Evolutionary conservation across 1,284 basidiomycete genomes (phyloP).

Genomic region (Heterobasidion irregulare): DNA sequence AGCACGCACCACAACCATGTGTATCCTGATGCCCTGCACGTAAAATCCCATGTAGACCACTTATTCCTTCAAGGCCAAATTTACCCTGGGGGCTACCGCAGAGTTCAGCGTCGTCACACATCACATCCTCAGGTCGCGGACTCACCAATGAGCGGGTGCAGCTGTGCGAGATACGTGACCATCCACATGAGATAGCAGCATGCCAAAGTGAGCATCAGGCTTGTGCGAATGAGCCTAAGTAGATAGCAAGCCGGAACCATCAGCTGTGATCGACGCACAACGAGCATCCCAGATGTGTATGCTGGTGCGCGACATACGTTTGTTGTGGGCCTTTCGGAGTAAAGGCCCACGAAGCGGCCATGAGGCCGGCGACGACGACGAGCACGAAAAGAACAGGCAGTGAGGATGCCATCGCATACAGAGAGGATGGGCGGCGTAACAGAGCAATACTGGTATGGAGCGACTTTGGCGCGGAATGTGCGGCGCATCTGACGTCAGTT

Average conservation of each 20-base stretch:
- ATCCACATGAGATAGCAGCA: constrained; percentile 94
- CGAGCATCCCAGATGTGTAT: background rate
- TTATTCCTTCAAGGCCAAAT: constrained; percentile 10
- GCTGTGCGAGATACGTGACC: constrained; percentile 86
- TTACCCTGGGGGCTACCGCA: constrained; percentile 14
- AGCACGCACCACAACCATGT: too few species aligned
- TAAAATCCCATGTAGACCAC: too few species aligned
- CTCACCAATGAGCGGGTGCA: constrained; percentile 83
- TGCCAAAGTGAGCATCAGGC: constrained; percentile 65
- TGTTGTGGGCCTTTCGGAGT: constrained; percentile 83
- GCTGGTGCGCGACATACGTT: constrained; percentile 48
- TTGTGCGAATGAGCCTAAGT: constrained; percentile 71
- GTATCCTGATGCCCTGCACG: too few species aligned
- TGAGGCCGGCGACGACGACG: constrained; percentile 53
- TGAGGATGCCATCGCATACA: constrained; percentile 24
- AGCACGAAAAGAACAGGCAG: constrained; percentile 33
- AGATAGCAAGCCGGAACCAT: background rate
- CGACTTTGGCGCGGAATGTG: too few species aligned
- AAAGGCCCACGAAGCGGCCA: constrained; percentile 57
- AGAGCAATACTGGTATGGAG: too few species aligned
- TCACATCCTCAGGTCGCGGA: constrained; percentile 5
- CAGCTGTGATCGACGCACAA: background rate
- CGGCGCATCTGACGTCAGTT: too few species aligned
- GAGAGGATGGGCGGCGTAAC: too few species aligned
- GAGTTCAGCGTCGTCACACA: constrained; percentile 6